These are phyloP conservation scores for Pseudogymnoascus sp. DNA, from an alignment of 2,329 filamentous ascomycete species.

Conservation along the genomic window DNA sequence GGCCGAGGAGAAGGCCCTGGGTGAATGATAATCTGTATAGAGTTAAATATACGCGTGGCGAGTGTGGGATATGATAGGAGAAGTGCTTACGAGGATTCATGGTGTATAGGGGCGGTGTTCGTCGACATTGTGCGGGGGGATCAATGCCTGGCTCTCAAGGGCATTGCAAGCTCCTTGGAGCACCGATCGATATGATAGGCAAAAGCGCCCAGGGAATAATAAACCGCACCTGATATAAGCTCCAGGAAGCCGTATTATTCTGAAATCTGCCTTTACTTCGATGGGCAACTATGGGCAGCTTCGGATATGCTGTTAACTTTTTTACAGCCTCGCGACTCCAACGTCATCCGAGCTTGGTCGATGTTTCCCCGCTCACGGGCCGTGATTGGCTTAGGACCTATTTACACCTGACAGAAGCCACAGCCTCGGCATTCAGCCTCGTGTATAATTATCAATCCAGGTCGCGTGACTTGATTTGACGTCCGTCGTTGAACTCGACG, in stretches of 20 bases:
- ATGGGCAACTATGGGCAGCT: background rate
- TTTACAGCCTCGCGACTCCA: conserved; percentile 5
- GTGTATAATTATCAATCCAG: conserved; percentile 4
- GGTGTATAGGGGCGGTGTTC: conserved; percentile 4
- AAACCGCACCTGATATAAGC: background rate
- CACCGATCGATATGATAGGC: background rate
- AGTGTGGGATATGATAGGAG: conserved; percentile 2
- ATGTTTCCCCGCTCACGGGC: background rate
- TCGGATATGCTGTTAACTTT: background rate
- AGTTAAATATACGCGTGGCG: conserved; percentile 11
- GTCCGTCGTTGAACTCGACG: conserved; percentile 5
- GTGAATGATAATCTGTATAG: conserved; percentile 72
- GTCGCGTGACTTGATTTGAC: conserved; percentile 8
- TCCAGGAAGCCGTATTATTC: background rate
- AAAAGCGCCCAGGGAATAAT: background rate
- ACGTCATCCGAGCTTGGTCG: conserved; percentile 2
- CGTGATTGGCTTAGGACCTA: background rate
- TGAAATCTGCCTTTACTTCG: background rate
- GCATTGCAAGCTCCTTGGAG: background rate
- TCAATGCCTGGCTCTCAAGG: background rate
- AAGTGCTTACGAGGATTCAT: conserved; percentile 37
- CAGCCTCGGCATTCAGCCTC: conserved; percentile 10
- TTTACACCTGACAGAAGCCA: background rate
- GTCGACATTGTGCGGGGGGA: conserved; percentile 2
- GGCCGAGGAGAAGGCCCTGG: conserved; percentile 86